Conservation (phyloP, 495 filamentous ascomycete genomes). For the Sphaerosporella brunnea region DNA sequence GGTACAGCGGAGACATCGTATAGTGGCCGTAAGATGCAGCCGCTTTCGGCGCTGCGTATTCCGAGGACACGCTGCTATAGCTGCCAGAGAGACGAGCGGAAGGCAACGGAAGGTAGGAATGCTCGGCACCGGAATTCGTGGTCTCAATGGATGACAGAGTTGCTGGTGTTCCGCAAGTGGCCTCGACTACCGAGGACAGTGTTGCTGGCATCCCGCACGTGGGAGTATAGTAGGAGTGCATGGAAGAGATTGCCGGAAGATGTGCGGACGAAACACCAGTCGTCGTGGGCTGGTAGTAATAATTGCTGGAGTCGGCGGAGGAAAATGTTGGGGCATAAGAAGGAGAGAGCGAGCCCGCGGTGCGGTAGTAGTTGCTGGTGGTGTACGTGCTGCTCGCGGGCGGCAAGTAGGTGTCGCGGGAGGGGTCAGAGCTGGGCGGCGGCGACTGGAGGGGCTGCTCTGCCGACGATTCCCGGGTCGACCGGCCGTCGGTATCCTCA, state of each 20-base stretch:
- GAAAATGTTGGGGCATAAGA: constrained; percentile 18
- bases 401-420: constrained; percentile 22
- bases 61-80: constrained; percentile 46
- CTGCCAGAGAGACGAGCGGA: constrained; percentile 45
- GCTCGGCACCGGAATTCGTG: constrained; percentile 47
- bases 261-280: constrained; percentile 26
- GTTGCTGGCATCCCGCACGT: constrained; percentile 15
- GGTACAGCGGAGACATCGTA: constrained; percentile 55
- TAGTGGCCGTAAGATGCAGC: constrained; percentile 38
- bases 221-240: constrained; percentile 15
- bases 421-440: constrained; percentile 26
- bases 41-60: constrained; percentile 43
- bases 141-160: too few species aligned
- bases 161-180: constrained; percentile 43
- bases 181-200: constrained; percentile 21
- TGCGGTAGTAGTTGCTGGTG: constrained; percentile 22
- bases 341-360: constrained; percentile 20
- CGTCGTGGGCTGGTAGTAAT: constrained; percentile 19
- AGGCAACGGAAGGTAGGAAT: constrained; percentile 47
- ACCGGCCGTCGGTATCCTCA: constrained; percentile 27
- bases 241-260: constrained; percentile 29
- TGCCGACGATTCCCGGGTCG: constrained; percentile 34
- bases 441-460: constrained; percentile 40
- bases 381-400: constrained; percentile 19
- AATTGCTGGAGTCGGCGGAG: constrained; percentile 3